A percentile compares a stretch with the other conserved stretches of the same genome.
Evolutionary conservation across 129 eudicot genomes (phyloP).

Genomic region (Flaveria sonorensis): DNA sequence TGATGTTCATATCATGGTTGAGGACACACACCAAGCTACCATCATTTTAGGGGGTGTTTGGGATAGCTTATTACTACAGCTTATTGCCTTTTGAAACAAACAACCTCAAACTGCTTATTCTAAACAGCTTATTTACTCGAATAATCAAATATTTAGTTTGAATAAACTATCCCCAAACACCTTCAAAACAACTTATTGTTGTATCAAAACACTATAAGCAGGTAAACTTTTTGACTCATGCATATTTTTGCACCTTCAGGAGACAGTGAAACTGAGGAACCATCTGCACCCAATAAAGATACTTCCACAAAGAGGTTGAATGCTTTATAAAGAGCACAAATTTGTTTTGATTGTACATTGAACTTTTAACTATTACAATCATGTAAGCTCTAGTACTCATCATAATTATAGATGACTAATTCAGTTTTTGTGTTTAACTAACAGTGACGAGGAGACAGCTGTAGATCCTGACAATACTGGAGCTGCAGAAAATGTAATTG

Average conservation of each 20-base stretch:
- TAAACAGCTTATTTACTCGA: background rate
- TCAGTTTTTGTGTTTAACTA: conserved; percentile 25
- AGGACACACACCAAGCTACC: background rate
- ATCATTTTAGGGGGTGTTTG: background rate
- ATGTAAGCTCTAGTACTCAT: background rate
- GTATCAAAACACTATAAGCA: background rate
- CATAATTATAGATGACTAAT: conserved; percentile 21
- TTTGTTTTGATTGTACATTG: conserved; percentile 6
- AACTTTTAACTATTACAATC: background rate
- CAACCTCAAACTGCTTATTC: background rate
- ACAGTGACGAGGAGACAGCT: conserved; percentile 59
- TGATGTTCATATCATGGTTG: background rate
- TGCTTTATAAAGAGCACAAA: conserved; percentile 14
- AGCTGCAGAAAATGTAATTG: conserved; percentile 60
- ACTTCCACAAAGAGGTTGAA: conserved; percentile 58
- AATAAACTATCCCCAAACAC: background rate
- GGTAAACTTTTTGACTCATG: conserved; percentile 8
- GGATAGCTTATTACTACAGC: background rate
- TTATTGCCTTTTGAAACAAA: background rate
- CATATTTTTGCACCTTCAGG: conserved; percentile 47
- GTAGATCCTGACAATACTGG: conserved; percentile 44
- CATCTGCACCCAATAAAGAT: conserved; percentile 45
- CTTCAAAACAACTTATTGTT: background rate
- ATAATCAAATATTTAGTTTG: background rate
- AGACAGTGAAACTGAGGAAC: conserved; percentile 66